Evolutionary conservation across 192 early-diverging fungal genomes (phyloP).

Genomic region (Irineochytrium annulatum): DNA sequence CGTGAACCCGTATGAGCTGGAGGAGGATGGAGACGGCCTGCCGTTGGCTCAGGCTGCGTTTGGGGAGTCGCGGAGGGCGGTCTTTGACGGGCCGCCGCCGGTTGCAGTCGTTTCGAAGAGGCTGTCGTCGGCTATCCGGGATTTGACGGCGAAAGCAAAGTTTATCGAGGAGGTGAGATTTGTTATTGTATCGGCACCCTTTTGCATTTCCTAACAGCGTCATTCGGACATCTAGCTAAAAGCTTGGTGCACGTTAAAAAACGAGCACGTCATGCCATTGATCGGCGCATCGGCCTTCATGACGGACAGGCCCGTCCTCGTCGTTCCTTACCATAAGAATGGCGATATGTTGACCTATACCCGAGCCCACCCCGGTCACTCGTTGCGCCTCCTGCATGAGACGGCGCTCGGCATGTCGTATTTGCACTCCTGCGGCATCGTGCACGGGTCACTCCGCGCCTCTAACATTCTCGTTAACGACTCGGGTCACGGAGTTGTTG

Average conservation of each 20-base stretch:
- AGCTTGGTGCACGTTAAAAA: conserved; percentile 5
- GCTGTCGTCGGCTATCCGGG: not conserved
- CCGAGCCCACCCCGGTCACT: conserved; percentile 18
- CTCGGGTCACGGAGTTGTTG: conserved; percentile 11
- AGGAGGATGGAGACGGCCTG: conserved; percentile 26
- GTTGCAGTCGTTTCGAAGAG: conserved; percentile 15
- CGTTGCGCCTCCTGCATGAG: conserved; percentile 21
- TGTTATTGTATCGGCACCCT: conserved; percentile 1
- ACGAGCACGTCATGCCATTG: conserved; percentile 1
- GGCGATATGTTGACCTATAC: conserved; percentile 21
- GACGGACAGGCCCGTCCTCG: conserved; percentile 6
- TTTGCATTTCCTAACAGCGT: not conserved
- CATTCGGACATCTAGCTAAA: not conserved
- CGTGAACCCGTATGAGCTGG: conserved; percentile 20
- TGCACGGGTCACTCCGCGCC: conserved; percentile 24
- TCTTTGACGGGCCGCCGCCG: not conserved
- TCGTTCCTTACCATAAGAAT: conserved; percentile 20
- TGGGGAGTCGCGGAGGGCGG: conserved; percentile 8
- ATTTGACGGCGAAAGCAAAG: not conserved
- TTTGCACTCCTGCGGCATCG: conserved; percentile 20
- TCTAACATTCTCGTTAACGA: conserved; percentile 30
- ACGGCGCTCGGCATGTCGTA: conserved; percentile 25
- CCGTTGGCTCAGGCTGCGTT: conserved; percentile 21
- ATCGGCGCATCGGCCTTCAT: conserved; percentile 7
- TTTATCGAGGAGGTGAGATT: conserved; percentile 5